phyloP scores from a whole-genome alignment of 163 green algal species.

The Scenedesmus sp. region DNA sequence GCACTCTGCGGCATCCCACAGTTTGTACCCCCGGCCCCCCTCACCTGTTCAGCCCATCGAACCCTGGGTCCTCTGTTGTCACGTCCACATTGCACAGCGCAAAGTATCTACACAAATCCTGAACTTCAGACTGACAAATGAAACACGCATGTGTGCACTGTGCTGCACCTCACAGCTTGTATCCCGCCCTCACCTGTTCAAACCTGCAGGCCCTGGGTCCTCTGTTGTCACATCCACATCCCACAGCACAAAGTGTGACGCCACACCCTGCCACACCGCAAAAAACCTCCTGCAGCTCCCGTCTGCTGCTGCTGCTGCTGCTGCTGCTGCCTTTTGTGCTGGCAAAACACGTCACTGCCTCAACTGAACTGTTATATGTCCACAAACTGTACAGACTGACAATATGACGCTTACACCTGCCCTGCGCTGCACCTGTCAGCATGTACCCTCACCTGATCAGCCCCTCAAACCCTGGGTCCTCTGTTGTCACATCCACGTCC shows the following conservation, averaged over 20 bases:
- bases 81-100: neutral
- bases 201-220: neutral
- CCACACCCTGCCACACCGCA: neutral
- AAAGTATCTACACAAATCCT: too few species aligned
- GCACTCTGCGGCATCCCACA: too few species aligned
- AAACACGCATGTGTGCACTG: too few species aligned
- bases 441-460: neutral
- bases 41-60: neutral
- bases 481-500: neutral
- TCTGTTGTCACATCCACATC: neutral
- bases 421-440: too few species aligned
- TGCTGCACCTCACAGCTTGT: neutral
- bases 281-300: neutral
- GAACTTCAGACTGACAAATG: too few species aligned
- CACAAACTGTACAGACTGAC: too few species aligned
- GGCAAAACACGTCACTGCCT: neutral
- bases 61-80: neutral
- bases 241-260: neutral
- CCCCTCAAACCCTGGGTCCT: neutral
- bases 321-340: neutral
- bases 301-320: neutral
- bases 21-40: neutral
- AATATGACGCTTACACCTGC: too few species aligned
- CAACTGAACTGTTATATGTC: neutral
- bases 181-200: neutral